Evolutionary conservation across 345 rosid genomes (phyloP).

Genomic region (Eucalyptus camaldulensis): DNA sequence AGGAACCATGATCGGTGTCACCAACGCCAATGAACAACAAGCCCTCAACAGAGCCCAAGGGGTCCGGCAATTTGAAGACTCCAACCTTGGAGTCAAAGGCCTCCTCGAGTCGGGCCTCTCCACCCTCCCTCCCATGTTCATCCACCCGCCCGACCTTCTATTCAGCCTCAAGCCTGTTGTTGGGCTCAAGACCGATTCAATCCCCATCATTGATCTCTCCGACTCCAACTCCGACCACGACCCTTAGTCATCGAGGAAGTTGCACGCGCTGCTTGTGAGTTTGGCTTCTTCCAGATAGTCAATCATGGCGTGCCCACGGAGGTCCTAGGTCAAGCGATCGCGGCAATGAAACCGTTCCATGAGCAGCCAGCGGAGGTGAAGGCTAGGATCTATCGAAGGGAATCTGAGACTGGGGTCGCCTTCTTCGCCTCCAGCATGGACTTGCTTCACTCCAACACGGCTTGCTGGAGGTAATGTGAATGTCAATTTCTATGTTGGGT

Average conservation of each 20-base stretch:
- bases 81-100: slow-evolving; percentile 39
- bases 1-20: not conserved
- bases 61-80: slow-evolving; percentile 19
- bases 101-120: slow-evolving; percentile 26
- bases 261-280: slow-evolving; percentile 1
- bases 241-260: slow-evolving; percentile 14
- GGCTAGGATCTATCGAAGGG: slow-evolving; percentile 14
- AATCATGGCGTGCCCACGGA: not conserved
- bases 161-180: not conserved
- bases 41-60: slow-evolving; percentile 10
- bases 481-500: not conserved
- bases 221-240: slow-evolving; percentile 9
- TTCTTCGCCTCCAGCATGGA: slow-evolving; percentile 26
- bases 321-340: slow-evolving; percentile 1
- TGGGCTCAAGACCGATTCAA: not conserved
- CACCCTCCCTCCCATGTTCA: not conserved
- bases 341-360: not conserved
- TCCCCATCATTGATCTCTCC: slow-evolving; percentile 34
- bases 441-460: slow-evolving; percentile 29
- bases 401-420: not conserved
- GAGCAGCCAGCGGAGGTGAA: slow-evolving; percentile 29
- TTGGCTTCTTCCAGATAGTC: slow-evolving; percentile 37
- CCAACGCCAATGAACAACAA: not conserved
- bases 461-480: slow-evolving; percentile 31
- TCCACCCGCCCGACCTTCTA: slow-evolving; percentile 2